Base-by-base conservation (phyloP, 2,329 filamentous ascomycete genomes). In the Fusarium dimerum region DNA sequence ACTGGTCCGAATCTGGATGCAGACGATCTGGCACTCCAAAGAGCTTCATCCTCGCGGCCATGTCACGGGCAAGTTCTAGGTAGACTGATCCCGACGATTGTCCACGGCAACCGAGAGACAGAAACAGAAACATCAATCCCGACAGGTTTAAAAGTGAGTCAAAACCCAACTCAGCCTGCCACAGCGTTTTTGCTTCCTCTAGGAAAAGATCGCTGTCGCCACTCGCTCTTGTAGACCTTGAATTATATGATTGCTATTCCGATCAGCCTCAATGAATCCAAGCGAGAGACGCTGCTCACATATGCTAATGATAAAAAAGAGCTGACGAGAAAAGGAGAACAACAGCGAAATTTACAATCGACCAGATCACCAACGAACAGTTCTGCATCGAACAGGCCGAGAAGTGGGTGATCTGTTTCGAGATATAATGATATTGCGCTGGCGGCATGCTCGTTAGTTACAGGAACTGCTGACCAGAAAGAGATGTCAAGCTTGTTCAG, bases 391-490 rank as follows among this genome's bases (percentile, higher is more conserved):
- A 76, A 76, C 1, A 64, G 48, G 2, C 69, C 70, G 12, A 76
- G 53, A 1, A 76, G 59, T 0, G 73, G 71, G 47, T 74, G 70
- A 12, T 76, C 72, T 2, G 71, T 74, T 46, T 64, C 57, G 6
- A 74, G 52, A 40, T 74, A 74, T 2, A 73, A 48, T 2, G 71
- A 74, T n/a, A 74, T 69, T 18, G 62, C 56, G 11, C 57, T 62
- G 2, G 65, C 66, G n/a, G 69, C 68, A 12, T 69, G 51, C 6
- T 68, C 60, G 42, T 68, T 60, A 1, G 60, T 42, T 6, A 74
- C 56, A 6, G 52, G 38, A 6, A 73, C 62, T 26, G 67, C 52
- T 13, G 73, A 72, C 74, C 74, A 72, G 49, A 64, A 62, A 11
- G 48, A 29, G 34, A 75, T 68, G 3, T 67, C 45, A 2, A 73